phyloP scores from a whole-genome alignment of 2,329 filamentous ascomycete genomes.

The Camillea tinctor region DNA sequence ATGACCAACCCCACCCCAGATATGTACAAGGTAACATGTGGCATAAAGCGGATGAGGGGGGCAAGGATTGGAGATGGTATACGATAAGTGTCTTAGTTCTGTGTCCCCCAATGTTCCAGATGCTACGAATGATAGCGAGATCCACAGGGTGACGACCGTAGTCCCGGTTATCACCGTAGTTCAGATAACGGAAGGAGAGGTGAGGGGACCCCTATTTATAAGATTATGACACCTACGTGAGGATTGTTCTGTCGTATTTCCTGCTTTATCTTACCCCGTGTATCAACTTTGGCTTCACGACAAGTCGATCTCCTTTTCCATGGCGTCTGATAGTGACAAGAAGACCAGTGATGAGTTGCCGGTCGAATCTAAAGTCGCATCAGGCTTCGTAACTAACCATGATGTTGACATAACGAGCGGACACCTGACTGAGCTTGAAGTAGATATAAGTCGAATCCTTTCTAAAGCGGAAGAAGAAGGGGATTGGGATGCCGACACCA shows the following conservation, averaged over 20 bases:
- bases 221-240: not conserved
- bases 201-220: not conserved
- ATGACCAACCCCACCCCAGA: too few relatives aligned
- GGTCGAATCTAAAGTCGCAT: conserved; percentile 11
- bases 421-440: conserved; percentile 33
- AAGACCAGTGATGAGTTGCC: conserved; percentile 9
- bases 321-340: conserved; percentile 3
- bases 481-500: conserved; percentile 32
- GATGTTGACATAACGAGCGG: conserved; percentile 26
- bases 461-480: conserved; percentile 28
- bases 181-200: not conserved
- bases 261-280: not conserved
- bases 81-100: not conserved
- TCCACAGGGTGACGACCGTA: not conserved
- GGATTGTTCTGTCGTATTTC: not conserved
- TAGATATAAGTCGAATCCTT: conserved; percentile 29
- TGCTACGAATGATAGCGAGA: not conserved
- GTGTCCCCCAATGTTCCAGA: not conserved
- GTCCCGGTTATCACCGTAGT: not conserved
- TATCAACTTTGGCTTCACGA: not conserved
- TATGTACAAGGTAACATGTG: too few relatives aligned
- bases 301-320: not conserved
- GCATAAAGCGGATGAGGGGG: not conserved
- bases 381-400: conserved; percentile 5
- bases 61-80: not conserved